Evolutionary conservation across 345 rosid species (phyloP).

Genomic region (Melastoma malabathricum): DNA sequence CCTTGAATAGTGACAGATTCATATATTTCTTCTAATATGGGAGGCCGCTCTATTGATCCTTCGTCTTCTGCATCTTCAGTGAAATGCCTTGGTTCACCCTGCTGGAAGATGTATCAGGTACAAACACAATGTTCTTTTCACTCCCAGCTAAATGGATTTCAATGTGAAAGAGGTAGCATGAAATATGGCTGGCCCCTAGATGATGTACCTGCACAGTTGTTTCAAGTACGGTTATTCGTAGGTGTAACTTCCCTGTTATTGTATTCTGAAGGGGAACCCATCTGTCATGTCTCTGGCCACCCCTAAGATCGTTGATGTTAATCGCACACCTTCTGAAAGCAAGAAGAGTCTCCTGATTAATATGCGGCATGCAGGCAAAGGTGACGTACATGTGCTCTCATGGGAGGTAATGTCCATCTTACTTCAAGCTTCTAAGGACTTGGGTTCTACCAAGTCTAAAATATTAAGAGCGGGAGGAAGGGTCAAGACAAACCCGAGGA

Average conservation of each 20-base stretch:
- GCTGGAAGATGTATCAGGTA: constrained; percentile 6
- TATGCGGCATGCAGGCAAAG: too few relatives aligned
- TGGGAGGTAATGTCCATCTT: too few relatives aligned
- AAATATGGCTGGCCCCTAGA: neutral
- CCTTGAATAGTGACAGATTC: constrained; percentile 80
- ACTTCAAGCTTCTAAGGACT: too few relatives aligned
- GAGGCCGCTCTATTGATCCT: constrained; percentile 24
- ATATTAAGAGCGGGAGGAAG: too few relatives aligned
- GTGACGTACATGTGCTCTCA: too few relatives aligned
- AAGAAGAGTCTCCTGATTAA: neutral
- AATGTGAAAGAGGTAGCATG: too few relatives aligned
- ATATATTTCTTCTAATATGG: constrained; percentile 35
- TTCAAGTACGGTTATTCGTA: constrained; percentile 58
- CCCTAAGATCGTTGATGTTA: constrained; percentile 45
- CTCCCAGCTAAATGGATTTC: neutral
- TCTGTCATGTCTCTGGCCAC: constrained; percentile 70
- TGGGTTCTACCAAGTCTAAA: too few relatives aligned
- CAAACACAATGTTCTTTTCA: too few relatives aligned
- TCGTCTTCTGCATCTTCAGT: constrained; percentile 23
- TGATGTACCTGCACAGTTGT: constrained; percentile 36
- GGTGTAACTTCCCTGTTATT: constrained; percentile 73
- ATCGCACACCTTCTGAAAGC: constrained; percentile 46
- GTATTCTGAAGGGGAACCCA: constrained; percentile 80
- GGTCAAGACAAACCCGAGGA: constrained; percentile 74
- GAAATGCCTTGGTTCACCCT: constrained; percentile 18